Evolutionary conservation across 192 early-diverging fungal genomes (phyloP).

Genomic region (Chytriomyces confervae): DNA sequence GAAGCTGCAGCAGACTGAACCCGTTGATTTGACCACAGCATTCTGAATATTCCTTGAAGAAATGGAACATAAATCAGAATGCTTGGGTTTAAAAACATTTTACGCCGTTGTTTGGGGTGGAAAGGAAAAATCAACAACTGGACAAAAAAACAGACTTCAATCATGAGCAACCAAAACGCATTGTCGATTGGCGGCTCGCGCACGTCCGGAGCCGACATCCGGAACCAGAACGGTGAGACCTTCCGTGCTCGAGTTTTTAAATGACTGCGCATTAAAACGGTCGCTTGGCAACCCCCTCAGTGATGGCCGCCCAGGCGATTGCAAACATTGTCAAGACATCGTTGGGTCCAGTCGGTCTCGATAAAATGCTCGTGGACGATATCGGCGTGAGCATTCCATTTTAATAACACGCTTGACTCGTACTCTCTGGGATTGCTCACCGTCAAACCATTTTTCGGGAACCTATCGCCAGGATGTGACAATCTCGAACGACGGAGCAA

Average conservation of each 20-base stretch:
- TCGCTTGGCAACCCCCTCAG: conserved; percentile 54
- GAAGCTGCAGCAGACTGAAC: no score
- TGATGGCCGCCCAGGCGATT: conserved; percentile 92
- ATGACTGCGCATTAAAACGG: background rate
- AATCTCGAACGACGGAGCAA: conserved; percentile 99
- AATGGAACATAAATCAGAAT: no score
- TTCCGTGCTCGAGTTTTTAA: background rate
- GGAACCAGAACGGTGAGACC: conserved; percentile 88
- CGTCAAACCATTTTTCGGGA: background rate
- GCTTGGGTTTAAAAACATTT: no score
- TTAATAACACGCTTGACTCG: background rate
- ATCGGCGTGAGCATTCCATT: conserved; percentile 75
- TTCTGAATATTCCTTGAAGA: no score
- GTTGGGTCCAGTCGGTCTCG: conserved; percentile 96
- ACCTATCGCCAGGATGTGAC: conserved; percentile 82
- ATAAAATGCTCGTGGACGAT: conserved; percentile 99
- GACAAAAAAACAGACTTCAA: background rate
- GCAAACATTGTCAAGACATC: conserved; percentile 98
- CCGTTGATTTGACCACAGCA: no score
- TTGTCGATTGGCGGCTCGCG: conserved; percentile 88
- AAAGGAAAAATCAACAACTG: conserved; percentile 1
- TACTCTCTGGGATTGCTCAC: background rate
- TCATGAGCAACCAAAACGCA: conserved; percentile 50
- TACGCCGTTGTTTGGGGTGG: no score
- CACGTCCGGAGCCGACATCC: conserved; percentile 88